Evolutionary conservation across 306 rosid species (phyloP).

Genomic region (Vigna reflexopilosa): DNA sequence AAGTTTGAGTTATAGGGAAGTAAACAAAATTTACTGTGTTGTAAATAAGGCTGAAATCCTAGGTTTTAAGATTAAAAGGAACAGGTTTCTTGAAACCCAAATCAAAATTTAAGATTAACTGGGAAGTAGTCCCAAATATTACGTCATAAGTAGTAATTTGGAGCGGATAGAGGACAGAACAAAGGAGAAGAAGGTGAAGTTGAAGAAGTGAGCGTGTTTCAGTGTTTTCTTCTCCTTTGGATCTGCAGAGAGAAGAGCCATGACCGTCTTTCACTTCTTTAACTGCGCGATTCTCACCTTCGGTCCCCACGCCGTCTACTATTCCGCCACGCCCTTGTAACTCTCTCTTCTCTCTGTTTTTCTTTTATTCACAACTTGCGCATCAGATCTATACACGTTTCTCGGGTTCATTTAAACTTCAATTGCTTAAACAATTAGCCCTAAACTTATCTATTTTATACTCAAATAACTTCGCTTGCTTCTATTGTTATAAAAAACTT

Average conservation of each 20-base stretch:
- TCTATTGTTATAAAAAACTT: neutral
- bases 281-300: slow-evolving; percentile 98
- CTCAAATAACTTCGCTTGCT: neutral
- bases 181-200: neutral
- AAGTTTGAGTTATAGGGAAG: too few species aligned
- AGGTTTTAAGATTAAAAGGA: too few species aligned
- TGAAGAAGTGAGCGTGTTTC: slow-evolving; percentile 5
- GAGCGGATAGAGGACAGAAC: neutral
- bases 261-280: slow-evolving; percentile 98
- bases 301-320: slow-evolving; percentile 99
- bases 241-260: slow-evolving; percentile 38
- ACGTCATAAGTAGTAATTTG: neutral
- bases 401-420: neutral
- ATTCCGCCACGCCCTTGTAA: slow-evolving; percentile 95
- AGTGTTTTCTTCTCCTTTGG: slow-evolving; percentile 1
- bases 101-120: neutral
- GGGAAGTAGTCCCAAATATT: neutral
- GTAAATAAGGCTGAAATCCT: too few species aligned
- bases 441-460: neutral
- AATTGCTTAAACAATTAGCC: neutral
- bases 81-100: neutral
- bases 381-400: slow-evolving; percentile 24
- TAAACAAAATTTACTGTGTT: too few species aligned
- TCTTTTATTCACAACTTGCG: neutral
- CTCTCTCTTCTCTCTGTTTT: neutral